These are phyloP conservation scores for Suillus decipiens DNA, from an alignment of 768 basidiomycete genomes.

Conservation along the genomic window DNA sequence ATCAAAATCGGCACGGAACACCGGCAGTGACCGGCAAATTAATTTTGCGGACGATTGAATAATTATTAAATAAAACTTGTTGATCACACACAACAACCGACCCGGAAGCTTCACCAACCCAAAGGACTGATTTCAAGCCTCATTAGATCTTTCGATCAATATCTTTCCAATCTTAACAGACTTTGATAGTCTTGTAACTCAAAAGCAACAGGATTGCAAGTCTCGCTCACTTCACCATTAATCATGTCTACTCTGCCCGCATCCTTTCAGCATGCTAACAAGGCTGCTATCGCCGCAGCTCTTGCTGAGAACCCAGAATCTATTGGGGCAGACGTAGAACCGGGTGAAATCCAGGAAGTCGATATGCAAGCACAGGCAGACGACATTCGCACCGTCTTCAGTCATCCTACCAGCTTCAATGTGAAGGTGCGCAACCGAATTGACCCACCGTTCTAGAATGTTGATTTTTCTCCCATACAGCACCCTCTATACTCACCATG, in stretches of 20 bases:
- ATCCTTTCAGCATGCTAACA: slow-evolving; percentile 74
- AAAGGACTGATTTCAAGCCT: slow-evolving; percentile 6
- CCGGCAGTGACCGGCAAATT: slow-evolving; percentile 30
- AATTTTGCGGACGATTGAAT: slow-evolving; percentile 11
- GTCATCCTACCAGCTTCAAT: slow-evolving; percentile 89
- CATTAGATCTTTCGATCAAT: slow-evolving; percentile 3
- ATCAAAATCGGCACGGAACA: background rate
- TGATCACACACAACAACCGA: slow-evolving; percentile 10
- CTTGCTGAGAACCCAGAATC: slow-evolving; percentile 55
- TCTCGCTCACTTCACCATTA: slow-evolving; percentile 11
- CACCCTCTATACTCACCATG: slow-evolving; percentile 93
- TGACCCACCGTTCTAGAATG: background rate
- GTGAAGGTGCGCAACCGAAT: slow-evolving; percentile 70
- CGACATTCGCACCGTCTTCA: slow-evolving; percentile 89
- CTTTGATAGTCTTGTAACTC: slow-evolving; percentile 18
- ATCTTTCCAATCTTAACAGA: slow-evolving; percentile 5
- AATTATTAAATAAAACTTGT: background rate
- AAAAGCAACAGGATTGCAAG: slow-evolving; percentile 18
- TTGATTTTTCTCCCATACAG: slow-evolving; percentile 40
- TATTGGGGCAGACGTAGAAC: slow-evolving; percentile 54
- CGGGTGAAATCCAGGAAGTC: slow-evolving; percentile 85
- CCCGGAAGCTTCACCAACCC: slow-evolving; percentile 3
- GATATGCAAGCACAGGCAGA: slow-evolving; percentile 85
- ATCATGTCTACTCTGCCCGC: slow-evolving; percentile 50
- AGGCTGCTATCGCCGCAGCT: slow-evolving; percentile 76